Evolutionary conservation across 2,329 filamentous ascomycete genomes (phyloP).

Genomic region (Didymella segeticola): DNA sequence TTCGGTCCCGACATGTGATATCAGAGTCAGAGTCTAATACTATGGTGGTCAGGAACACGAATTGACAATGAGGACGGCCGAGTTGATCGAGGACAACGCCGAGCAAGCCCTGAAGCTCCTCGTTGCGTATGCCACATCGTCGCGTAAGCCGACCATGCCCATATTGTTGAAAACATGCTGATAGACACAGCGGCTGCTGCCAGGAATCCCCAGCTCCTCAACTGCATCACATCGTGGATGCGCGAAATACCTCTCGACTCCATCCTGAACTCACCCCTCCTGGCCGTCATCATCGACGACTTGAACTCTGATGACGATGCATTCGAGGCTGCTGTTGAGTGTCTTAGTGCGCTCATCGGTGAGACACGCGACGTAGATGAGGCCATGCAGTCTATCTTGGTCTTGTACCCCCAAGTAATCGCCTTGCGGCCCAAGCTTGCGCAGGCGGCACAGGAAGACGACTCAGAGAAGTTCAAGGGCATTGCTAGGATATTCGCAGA

Average conservation of each 20-base stretch:
- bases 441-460: slow-evolving; percentile 78
- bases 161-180: slow-evolving; percentile 6
- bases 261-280: slow-evolving; percentile 83
- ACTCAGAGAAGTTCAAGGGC: slow-evolving; percentile 84
- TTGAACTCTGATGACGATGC: slow-evolving; percentile 78
- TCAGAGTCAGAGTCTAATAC: slow-evolving; percentile 53
- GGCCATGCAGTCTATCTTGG: slow-evolving; percentile 79
- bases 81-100: slow-evolving; percentile 90
- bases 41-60: slow-evolving; percentile 83
- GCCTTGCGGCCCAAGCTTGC: slow-evolving; percentile 77
- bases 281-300: slow-evolving; percentile 80
- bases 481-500: slow-evolving; percentile 91
- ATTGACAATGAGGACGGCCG: slow-evolving; percentile 81
- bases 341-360: slow-evolving; percentile 86
- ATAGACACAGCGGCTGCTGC: slow-evolving; percentile 66
- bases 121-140: slow-evolving; percentile 90
- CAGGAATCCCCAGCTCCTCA: slow-evolving; percentile 86
- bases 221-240: slow-evolving; percentile 97
- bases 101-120: slow-evolving; percentile 85
- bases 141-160: slow-evolving; percentile 66
- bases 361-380: slow-evolving; percentile 96
- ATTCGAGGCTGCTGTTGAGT: slow-evolving; percentile 88
- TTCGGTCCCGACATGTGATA: slow-evolving; percentile 42
- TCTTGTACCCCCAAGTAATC: slow-evolving; percentile 81
- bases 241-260: slow-evolving; percentile 86